A percentile compares a stretch with the other conserved stretches of the same genome.
Evolutionary conservation across 2,329 filamentous ascomycete genomes (phyloP).

Genomic region (Alternaria arbusti): DNA sequence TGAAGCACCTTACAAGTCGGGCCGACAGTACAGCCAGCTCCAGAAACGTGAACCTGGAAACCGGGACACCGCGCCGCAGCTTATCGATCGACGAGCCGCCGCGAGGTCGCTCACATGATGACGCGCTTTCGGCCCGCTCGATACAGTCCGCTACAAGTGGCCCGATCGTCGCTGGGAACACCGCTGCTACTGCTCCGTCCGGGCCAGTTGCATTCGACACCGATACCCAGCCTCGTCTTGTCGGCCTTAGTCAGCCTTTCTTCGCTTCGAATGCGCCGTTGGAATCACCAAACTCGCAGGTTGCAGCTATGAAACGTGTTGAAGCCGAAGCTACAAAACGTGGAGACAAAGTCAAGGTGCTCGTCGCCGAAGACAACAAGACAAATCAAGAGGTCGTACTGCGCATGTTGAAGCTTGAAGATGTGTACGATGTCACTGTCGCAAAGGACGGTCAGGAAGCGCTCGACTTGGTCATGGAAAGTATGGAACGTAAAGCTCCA

Average conservation of each 20-base stretch:
- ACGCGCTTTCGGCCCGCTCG: conserved; percentile 40
- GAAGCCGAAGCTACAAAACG: conserved; percentile 65
- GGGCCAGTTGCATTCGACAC: conserved; percentile 57
- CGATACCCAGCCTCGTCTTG: conserved; percentile 76
- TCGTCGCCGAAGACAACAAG: conserved; percentile 83
- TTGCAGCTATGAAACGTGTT: conserved; percentile 69
- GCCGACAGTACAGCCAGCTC: conserved; percentile 59
- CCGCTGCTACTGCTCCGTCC: conserved; percentile 16
- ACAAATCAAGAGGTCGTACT: conserved; percentile 57
- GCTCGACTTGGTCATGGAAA: conserved; percentile 81
- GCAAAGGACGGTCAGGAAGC: conserved; percentile 80
- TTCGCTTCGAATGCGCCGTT: conserved; percentile 63
- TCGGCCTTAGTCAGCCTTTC: conserved; percentile 84
- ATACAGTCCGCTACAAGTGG: conserved; percentile 39
- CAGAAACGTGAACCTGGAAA: conserved; percentile 36
- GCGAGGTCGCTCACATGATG: conserved; percentile 32
- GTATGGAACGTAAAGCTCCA: conserved; percentile 73
- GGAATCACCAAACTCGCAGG: conserved; percentile 64
- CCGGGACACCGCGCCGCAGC: conserved; percentile 33
- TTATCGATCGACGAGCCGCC: conserved; percentile 35
- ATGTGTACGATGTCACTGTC: conserved; percentile 85
- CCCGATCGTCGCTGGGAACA: conserved; percentile 18
- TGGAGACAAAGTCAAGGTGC: conserved; percentile 72
- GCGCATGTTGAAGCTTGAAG: conserved; percentile 75
- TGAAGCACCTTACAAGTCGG: conserved; percentile 75